phyloP scores from a whole-genome alignment of 805 yeast species.

The Saccharomycopsis lassenensis region DNA sequence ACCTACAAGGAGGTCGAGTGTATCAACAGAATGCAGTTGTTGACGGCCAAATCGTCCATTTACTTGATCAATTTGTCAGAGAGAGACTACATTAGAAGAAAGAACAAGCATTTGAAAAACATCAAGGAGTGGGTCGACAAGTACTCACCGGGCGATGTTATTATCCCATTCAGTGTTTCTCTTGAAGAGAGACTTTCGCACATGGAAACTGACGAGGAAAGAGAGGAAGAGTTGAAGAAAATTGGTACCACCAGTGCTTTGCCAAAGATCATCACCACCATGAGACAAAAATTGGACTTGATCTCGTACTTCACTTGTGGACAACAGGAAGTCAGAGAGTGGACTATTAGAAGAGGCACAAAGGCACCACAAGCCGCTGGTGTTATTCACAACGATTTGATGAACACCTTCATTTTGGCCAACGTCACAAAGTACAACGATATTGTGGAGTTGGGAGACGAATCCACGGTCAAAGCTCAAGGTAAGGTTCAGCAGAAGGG shows the following conservation, averaged over 20 bases:
- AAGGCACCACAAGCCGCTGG: conserved; percentile 99
- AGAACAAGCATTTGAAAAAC: conserved; percentile 72
- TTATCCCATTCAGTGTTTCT: conserved; percentile 88
- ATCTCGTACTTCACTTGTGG: conserved; percentile 96
- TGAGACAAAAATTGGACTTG: conserved; percentile 79
- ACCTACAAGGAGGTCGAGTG: conserved; percentile 81
- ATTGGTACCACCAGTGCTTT: conserved; percentile 69
- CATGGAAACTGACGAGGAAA: conserved; percentile 77
- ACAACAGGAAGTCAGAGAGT: conserved; percentile 92
- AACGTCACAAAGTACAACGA: conserved; percentile 83
- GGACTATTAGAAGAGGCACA: conserved; percentile 90
- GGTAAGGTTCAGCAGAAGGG: conserved; percentile 91
- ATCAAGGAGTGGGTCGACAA: conserved; percentile 88
- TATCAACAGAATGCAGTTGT: conserved; percentile 73
- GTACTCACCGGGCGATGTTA: conserved; percentile 79
- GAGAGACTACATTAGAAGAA: conserved; percentile 76
- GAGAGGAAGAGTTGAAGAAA: conserved; percentile 62
- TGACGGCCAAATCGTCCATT: conserved; percentile 93
- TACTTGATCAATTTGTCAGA: conserved; percentile 86
- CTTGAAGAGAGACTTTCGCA: conserved; percentile 86
- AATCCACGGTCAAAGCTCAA: conserved; percentile 67
- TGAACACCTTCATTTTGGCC: conserved; percentile 90
- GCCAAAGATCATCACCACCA: conserved; percentile 74
- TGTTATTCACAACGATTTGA: conserved; percentile 91
- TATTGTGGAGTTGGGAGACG: conserved; percentile 68